Base-by-base conservation (phyloP, 1,284 basidiomycete genomes). In the Naganishia liquefaciens region DNA sequence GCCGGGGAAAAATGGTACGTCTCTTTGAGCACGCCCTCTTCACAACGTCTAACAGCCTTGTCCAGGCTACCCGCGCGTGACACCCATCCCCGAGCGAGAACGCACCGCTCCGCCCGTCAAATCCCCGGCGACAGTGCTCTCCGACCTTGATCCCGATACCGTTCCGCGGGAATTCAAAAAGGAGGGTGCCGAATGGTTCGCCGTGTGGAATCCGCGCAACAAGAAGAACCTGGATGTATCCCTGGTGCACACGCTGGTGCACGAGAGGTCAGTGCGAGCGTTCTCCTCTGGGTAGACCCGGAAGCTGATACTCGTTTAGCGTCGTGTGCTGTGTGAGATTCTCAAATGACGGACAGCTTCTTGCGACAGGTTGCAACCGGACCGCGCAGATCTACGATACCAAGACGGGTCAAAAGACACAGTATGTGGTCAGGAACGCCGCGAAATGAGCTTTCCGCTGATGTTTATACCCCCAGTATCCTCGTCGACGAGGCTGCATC, bases 171-270 rank as follows among this genome's bases (percentile, higher is more conserved):
- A 83, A 53, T 73, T 83, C 62, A 84, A 84, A 71, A 91, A 90
- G 78, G 90, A 93, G 76, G 94, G 93, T 0, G 81, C 82, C 42
- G 96, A 98, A 78, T 99, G 95, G 95, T 90, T 94, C 73, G 93
- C 91, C 21, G 85, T 96, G 60, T 97, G 93, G 82, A 96, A 93
- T 76, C 88, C 90, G 17, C 88, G 89, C 72, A 86, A 82, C 25
- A 90, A 92, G 80, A 83, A 88, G 54, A 84, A 86, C 65, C 81
- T 96, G 63, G 93, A 98, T 76, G 91, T 99, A n/a, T 82, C 82
- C 53, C 79, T 98, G 63, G 87, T 93, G 23, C 92, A 98, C 77
- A 96, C 90, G 1, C 81, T 99, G 39, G 86, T 88, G 74, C 95
- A 99, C 76, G 92, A 96, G 77, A 94, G 90, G 90, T 91, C 72